phyloP scores from a whole-genome alignment of 1,139 yeast genomes.

The Hyphopichia wangnamkhiaoensis region DNA sequence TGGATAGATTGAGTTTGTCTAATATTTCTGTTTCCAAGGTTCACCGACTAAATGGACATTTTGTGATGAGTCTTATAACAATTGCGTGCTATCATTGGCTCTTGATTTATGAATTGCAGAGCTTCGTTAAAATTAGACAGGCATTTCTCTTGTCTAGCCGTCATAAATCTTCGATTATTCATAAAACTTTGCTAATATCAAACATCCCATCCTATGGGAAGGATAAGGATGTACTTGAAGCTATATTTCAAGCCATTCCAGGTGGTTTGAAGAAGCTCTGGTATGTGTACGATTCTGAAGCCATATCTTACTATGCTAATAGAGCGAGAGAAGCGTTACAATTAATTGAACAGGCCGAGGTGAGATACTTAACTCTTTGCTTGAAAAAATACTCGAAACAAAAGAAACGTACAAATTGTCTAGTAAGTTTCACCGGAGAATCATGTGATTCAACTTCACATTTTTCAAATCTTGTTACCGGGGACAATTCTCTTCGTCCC shows the following conservation, averaged over 20 bases:
- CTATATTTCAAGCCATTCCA: constrained; percentile 36
- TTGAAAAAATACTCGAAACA: constrained; percentile 7
- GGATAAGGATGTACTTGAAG: constrained; percentile 22
- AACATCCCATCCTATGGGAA: constrained; percentile 46
- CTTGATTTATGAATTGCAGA: constrained; percentile 50
- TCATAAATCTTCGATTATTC: constrained; percentile 25
- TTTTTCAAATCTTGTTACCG: too few species aligned
- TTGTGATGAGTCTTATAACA: constrained; percentile 51
- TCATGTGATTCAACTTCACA: too few species aligned
- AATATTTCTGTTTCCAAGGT: constrained; percentile 55
- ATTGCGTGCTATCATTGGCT: constrained; percentile 56
- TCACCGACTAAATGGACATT: constrained; percentile 51
- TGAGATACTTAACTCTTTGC: constrained; percentile 16
- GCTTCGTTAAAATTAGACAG: constrained; percentile 47
- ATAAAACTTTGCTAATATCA: constrained; percentile 47
- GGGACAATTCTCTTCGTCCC: constrained; percentile 12
- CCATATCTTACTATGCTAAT: constrained; percentile 28
- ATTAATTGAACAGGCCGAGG: constrained; percentile 40
- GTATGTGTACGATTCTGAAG: constrained; percentile 49
- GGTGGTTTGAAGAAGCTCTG: constrained; percentile 52
- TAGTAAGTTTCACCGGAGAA: too few species aligned
- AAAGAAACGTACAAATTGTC: too few species aligned
- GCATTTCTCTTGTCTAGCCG: constrained; percentile 29
- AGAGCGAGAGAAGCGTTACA: constrained; percentile 34
- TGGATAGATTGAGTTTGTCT: constrained; percentile 63